These are phyloP conservation scores for Isabelozyma rhagii DNA, from an alignment of 805 yeast species.

Conservation along the genomic window DNA sequence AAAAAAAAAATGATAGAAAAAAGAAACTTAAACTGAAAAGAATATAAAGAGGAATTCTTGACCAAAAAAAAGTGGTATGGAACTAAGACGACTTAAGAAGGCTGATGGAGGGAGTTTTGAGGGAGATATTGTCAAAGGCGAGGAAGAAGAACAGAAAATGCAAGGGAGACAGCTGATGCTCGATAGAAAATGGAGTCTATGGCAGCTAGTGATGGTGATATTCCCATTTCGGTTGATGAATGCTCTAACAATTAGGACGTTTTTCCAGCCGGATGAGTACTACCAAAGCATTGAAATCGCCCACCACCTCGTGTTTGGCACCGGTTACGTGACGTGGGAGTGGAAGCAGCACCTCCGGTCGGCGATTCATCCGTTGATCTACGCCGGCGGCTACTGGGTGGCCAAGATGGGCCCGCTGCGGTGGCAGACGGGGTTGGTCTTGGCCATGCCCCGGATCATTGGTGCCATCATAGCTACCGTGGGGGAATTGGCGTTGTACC, in stretches of 20 bases:
- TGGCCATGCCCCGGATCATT: slow-evolving; percentile 58
- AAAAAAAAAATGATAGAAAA: not conserved
- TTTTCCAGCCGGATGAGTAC: slow-evolving; percentile 94
- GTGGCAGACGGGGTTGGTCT: slow-evolving; percentile 36
- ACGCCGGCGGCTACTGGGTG: slow-evolving; percentile 41
- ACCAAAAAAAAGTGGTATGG: not conserved
- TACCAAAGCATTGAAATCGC: slow-evolving; percentile 95
- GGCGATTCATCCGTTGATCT: slow-evolving; percentile 74
- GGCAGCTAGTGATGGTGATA: slow-evolving; percentile 3
- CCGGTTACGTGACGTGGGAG: slow-evolving; percentile 92
- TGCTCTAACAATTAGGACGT: slow-evolving; percentile 63
- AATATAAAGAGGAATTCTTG: too few species aligned
- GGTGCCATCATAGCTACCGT: slow-evolving; percentile 69
- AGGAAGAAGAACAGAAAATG: too few species aligned
- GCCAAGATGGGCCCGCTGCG: slow-evolving; percentile 21
- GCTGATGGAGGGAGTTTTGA: not conserved
- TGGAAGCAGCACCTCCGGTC: slow-evolving; percentile 79
- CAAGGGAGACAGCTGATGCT: not conserved
- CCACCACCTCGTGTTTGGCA: slow-evolving; percentile 66
- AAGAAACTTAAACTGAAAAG: not conserved
- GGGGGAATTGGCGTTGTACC: slow-evolving; percentile 63
- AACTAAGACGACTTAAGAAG: not conserved
- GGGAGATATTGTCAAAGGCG: too few species aligned
- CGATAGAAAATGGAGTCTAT: not conserved
- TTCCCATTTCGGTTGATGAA: slow-evolving; percentile 51